Conservation (phyloP, 2,329 filamentous ascomycete species). For the Aspergillus felis region DNA sequence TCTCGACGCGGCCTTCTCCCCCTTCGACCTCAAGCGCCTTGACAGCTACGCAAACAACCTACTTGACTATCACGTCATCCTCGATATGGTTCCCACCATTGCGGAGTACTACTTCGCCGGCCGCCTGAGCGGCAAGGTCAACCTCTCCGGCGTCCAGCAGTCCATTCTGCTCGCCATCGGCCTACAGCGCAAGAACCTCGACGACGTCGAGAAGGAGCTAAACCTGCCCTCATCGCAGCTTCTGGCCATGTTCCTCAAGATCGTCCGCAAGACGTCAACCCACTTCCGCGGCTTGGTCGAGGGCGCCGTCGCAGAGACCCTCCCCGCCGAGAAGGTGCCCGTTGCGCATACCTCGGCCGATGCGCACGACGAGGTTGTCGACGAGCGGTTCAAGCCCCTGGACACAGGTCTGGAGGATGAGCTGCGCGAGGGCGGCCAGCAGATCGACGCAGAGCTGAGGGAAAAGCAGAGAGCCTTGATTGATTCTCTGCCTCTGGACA, state of each 20-base stretch:
- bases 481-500: constrained; percentile 82
- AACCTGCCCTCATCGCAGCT: constrained; percentile 71
- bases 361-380: constrained; percentile 64
- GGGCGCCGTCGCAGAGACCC: constrained; percentile 64
- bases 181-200: constrained; percentile 83
- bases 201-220: constrained; percentile 74
- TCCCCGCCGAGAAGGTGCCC: constrained; percentile 54
- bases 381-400: constrained; percentile 67
- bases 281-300: constrained; percentile 74
- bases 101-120: constrained; percentile 82
- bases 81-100: constrained; percentile 83
- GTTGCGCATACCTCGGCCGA: constrained; percentile 46
- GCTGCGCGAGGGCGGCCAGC: constrained; percentile 75
- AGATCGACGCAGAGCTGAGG: constrained; percentile 65
- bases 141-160: constrained; percentile 76
- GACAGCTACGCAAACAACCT: constrained; percentile 96
- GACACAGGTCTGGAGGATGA: constrained; percentile 72
- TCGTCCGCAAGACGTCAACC: constrained; percentile 78
- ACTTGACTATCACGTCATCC: constrained; percentile 94
- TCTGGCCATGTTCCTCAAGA: constrained; percentile 96
- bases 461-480: constrained; percentile 85
- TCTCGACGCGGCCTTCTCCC: constrained; percentile 74
- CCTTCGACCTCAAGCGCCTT: constrained; percentile 90
- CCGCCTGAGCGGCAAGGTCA: constrained; percentile 63
- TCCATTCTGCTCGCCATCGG: constrained; percentile 86